Percentiles rank a stretch among this genome's conserved stretches.
Evolutionary conservation across 768 basidiomycete species (phyloP).

Genomic region (Leccinum sublutescens): DNA sequence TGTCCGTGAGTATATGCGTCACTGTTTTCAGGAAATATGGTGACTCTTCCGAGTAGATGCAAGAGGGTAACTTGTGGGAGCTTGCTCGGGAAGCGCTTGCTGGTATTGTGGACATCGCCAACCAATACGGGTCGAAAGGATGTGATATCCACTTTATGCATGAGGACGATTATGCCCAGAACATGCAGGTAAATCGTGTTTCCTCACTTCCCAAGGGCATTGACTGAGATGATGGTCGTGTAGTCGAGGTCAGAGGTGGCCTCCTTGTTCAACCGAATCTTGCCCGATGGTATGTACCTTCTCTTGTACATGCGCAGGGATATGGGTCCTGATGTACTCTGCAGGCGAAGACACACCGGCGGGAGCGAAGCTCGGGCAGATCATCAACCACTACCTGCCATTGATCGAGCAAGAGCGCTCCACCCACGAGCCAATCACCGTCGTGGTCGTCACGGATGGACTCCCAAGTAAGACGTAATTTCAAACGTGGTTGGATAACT

Average conservation of each 20-base stretch:
- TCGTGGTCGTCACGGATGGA: constrained; percentile 40
- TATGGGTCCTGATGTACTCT: neutral
- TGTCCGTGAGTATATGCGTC: constrained; percentile 29
- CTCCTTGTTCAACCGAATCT: constrained; percentile 25
- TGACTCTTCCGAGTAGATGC: constrained; percentile 32
- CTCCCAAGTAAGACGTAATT: constrained; percentile 36
- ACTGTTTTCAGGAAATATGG: neutral
- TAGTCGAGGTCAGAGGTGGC: constrained; percentile 25
- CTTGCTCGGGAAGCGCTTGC: constrained; percentile 41
- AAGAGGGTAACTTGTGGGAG: constrained; percentile 39
- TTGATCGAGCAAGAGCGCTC: constrained; percentile 27
- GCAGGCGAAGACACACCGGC: constrained; percentile 37
- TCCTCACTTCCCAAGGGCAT: neutral
- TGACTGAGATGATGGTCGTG: neutral
- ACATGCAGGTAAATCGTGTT: constrained; percentile 21
- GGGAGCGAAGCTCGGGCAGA: constrained; percentile 36
- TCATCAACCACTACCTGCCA: constrained; percentile 38
- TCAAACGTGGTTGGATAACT: neutral
- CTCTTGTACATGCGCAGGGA: neutral
- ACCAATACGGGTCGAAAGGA: constrained; percentile 38
- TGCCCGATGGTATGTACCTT: constrained; percentile 21
- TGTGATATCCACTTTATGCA: constrained; percentile 46
- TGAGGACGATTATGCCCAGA: constrained; percentile 26
- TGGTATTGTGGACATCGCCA: constrained; percentile 38
- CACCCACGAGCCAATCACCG: constrained; percentile 35